Conservation (phyloP, 116 monocot species). For the Phalaenopsis hybrid region DNA sequence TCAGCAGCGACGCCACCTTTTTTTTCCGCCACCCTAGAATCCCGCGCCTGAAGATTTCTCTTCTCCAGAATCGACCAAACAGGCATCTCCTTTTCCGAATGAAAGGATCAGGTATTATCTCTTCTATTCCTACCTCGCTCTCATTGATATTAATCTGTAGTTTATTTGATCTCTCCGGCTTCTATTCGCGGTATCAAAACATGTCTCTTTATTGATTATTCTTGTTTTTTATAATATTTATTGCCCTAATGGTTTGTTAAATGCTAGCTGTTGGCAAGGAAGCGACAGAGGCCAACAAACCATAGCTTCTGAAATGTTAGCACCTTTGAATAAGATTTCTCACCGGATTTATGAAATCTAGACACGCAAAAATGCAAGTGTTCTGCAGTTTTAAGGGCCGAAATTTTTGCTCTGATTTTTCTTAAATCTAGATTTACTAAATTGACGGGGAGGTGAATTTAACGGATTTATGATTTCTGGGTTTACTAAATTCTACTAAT, state of each 20-base stretch:
- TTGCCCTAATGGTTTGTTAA: not conserved
- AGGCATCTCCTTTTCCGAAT: not conserved
- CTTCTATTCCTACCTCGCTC: not conserved
- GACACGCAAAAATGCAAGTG: too few species aligned
- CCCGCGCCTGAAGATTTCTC: not conserved
- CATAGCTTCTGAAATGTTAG: not conserved
- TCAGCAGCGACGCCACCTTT: not conserved
- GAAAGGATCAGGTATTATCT: conserved; percentile 1
- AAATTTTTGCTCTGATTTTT: too few species aligned
- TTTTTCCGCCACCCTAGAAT: not conserved
- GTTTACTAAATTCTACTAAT: too few species aligned
- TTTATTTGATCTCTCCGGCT: not conserved
- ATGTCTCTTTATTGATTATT: not conserved
- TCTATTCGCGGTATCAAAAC: not conserved
- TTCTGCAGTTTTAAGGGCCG: too few species aligned
- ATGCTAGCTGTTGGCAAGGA: not conserved
- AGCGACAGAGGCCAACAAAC: not conserved
- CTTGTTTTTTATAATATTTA: not conserved
- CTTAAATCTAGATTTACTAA: too few species aligned
- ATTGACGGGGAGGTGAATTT: too few species aligned
- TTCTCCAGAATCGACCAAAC: not conserved
- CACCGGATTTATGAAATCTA: too few species aligned
- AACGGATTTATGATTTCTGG: too few species aligned
- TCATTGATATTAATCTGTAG: not conserved
- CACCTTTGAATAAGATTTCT: too few species aligned